A percentile compares a stretch with the other conserved stretches of the same genome.
Evolutionary conservation across 1,284 basidiomycete species (phyloP).

Genomic region (Mycosarcoma mackinlayi): DNA sequence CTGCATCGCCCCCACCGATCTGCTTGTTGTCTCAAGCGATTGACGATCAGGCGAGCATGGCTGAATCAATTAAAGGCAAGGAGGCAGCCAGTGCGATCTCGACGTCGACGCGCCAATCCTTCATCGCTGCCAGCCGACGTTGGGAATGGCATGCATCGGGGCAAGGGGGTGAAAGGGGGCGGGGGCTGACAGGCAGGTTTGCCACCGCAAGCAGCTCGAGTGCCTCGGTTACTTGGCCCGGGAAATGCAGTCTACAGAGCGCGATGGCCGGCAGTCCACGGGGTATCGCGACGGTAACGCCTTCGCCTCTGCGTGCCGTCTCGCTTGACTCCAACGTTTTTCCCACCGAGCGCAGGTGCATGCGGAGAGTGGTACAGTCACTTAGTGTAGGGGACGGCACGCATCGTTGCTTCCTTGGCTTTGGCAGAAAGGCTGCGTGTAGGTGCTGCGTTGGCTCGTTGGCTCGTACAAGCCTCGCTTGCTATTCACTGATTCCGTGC

Average conservation of each 20-base stretch:
- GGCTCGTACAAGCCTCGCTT: conserved; percentile 7
- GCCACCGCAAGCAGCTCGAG: conserved; percentile 17
- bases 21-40: neutral
- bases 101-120: neutral
- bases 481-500: conserved; percentile 13
- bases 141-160: conserved; percentile 12
- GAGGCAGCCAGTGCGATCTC: conserved; percentile 18
- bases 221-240: conserved; percentile 31
- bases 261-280: neutral
- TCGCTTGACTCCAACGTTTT: conserved; percentile 23
- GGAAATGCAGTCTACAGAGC: conserved; percentile 9
- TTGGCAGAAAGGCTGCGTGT: conserved; percentile 1
- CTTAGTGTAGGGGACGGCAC: neutral
- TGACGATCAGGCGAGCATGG: conserved; percentile 3
- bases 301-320: conserved; percentile 2
- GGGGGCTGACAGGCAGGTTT: neutral
- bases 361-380: conserved; percentile 14
- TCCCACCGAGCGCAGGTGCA: conserved; percentile 10
- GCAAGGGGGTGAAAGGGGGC: neutral
- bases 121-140: neutral
- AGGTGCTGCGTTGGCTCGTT: conserved; percentile 3
- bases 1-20: neutral
- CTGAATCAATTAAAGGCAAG: conserved; percentile 24
- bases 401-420: neutral
- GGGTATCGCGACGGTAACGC: neutral